Conservation (phyloP, 2,329 filamentous ascomycete species). For the Neophaeococcomyces aloes region DNA sequence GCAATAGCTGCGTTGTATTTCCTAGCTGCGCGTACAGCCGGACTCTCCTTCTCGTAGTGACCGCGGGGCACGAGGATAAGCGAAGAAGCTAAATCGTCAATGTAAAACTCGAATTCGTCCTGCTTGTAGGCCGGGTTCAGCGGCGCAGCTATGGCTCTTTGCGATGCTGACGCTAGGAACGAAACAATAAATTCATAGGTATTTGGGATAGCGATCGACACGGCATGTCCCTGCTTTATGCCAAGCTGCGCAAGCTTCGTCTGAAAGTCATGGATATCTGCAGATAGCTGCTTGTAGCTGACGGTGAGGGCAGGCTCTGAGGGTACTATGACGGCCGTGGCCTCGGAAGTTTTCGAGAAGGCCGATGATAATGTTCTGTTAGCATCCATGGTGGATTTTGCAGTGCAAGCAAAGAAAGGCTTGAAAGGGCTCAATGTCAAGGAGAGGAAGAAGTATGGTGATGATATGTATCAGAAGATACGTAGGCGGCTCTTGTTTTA, state of each 20-base stretch:
- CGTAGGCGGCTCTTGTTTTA: too few species aligned
- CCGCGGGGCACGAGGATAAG: conserved; percentile 66
- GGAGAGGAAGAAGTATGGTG: too few species aligned
- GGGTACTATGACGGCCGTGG: conserved; percentile 63
- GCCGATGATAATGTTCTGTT: conserved; percentile 44
- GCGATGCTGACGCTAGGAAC: conserved; percentile 77
- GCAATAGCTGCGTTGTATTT: conserved; percentile 77
- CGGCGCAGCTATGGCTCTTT: conserved; percentile 74
- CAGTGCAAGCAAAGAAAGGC: too few species aligned
- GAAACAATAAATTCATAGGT: conserved; percentile 81
- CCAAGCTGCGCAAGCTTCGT: conserved; percentile 65
- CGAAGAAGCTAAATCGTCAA: conserved; percentile 72
- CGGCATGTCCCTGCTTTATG: conserved; percentile 56
- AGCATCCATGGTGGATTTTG: conserved; percentile 33
- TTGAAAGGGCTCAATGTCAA: too few species aligned
- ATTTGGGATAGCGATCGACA: conserved; percentile 75
- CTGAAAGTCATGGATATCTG: conserved; percentile 62
- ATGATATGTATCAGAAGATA: too few species aligned
- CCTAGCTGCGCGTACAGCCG: conserved; percentile 64
- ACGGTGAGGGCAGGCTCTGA: conserved; percentile 55
- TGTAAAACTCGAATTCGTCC: conserved; percentile 84
- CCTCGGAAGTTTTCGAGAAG: conserved; percentile 41
- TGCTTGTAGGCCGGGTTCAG: conserved; percentile 83
- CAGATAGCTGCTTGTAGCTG: conserved; percentile 56
- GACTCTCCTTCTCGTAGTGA: conserved; percentile 53